Base-by-base conservation (phyloP, 352 stramenopile species). In the Phytophthora pistaciae region DNA sequence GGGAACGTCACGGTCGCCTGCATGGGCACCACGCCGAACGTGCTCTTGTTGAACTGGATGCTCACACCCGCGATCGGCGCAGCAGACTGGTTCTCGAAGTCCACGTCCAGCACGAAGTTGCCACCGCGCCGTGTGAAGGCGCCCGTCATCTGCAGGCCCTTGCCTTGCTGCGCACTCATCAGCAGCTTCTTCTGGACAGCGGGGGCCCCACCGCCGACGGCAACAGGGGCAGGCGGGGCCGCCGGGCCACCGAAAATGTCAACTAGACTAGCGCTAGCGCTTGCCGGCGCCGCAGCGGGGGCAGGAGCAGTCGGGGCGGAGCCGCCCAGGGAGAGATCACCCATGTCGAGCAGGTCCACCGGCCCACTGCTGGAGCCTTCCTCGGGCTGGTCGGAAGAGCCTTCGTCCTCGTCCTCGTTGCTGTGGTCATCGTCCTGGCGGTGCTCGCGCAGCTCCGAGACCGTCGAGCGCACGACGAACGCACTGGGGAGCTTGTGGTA, bases 21-120 rank as follows among this genome's bases (percentile, higher is more conserved):
- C 73, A 94, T 85, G 6, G 97, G 97, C 53, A 95, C 93, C 14
- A 99, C 87, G 40, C 97, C 96, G 78, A 99, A 99, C 31, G 95
- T 97, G 75, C 97, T 99, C 85, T 99, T 99, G 87, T 99, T 99
- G 36, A 99, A 84, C 77, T 99, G 97, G 63, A 99, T 96, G 36
- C 96, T 97, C 31, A 99, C 79, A 10, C 87, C 84, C 1, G 74
- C 64, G 64, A 99, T 93, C 63, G 94, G 87, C 25, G 97, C 80
- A 25, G 92, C 73, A 21, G 90, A 92, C 68, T 96, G 94, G 78
- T 98, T 98, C 74, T 98, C 84, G 48, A 84, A 88, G 57, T 94
- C 84, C 18, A 94, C 74, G 23, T 96, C 89, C 46, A 96, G 63
- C 56, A 91, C 72, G 44, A 96, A 96, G 29, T 77, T 82, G 53